Evolutionary conservation across 805 yeast genomes (phyloP).

Genomic region (Wickerhamiella azymoides): DNA sequence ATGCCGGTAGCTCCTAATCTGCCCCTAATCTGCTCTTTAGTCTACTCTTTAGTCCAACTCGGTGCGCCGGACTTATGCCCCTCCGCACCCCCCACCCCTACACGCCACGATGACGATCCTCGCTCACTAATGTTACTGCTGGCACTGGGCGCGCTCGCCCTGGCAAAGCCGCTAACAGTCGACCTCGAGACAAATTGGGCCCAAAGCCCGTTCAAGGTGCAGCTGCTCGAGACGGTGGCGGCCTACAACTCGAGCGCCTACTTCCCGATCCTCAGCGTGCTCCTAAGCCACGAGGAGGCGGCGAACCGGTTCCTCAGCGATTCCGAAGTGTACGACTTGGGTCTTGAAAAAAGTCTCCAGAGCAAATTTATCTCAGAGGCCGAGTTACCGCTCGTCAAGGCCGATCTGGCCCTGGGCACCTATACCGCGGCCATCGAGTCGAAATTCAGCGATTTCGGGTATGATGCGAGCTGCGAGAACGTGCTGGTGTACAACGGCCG

Average conservation of each 20-base stretch:
- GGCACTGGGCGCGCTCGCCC: conserved; percentile 1
- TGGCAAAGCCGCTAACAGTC: conserved; percentile 9
- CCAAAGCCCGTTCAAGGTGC: conserved; percentile 5
- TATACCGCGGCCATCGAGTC: conserved; percentile 51
- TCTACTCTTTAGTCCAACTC: too few species aligned
- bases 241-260: conserved; percentile 22
- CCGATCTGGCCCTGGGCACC: conserved; percentile 34
- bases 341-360: conserved; percentile 15
- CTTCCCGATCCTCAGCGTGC: conserved; percentile 23
- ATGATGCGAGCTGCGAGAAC: conserved; percentile 28
- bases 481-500: conserved; percentile 43
- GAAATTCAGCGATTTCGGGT: conserved; percentile 42
- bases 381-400: conserved; percentile 23
- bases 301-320: conserved; percentile 11
- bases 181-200: conserved; percentile 11
- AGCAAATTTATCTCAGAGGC: conserved; percentile 12
- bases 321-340: conserved; percentile 12
- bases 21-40: too few species aligned
- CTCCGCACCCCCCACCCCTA: background rate
- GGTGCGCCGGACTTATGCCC: too few species aligned
- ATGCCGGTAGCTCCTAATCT: too few species aligned
- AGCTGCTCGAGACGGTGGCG: conserved; percentile 22
- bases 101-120: background rate
- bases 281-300: conserved; percentile 12
- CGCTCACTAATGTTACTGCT: background rate